phyloP scores from a whole-genome alignment of 352 stramenopile genomes.

The Peronospora belbahrii region DNA sequence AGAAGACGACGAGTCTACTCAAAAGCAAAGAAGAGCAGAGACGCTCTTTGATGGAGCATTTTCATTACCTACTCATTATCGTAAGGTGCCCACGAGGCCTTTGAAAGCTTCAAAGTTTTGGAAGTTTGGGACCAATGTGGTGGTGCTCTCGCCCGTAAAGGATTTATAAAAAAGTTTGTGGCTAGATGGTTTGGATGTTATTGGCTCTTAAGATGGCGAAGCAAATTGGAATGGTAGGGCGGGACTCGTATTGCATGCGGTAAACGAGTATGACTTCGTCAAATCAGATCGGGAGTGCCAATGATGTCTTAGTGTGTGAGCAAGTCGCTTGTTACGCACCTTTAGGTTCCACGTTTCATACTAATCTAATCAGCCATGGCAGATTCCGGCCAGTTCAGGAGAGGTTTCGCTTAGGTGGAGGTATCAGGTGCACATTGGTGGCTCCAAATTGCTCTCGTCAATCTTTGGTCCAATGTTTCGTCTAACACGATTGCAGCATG shows the following conservation, averaged over 20 bases:
- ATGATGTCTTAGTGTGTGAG: constrained; percentile 49
- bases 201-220: constrained; percentile 6
- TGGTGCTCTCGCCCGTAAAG: constrained; percentile 25
- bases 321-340: constrained; percentile 27
- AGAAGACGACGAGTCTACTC: constrained; percentile 5
- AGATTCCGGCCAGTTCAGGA: too few relatives aligned
- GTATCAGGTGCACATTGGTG: too few relatives aligned
- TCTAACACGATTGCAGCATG: constrained; percentile 56
- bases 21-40: constrained; percentile 24
- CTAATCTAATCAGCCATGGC: too few relatives aligned
- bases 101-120: constrained; percentile 71
- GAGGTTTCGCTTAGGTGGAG: too few relatives aligned
- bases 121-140: constrained; percentile 36
- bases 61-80: constrained; percentile 35
- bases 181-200: neutral
- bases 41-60: constrained; percentile 15
- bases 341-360: constrained; percentile 40
- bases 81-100: constrained; percentile 56
- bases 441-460: too few relatives aligned
- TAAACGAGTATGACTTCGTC: constrained; percentile 59
- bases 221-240: too few relatives aligned
- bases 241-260: too few relatives aligned
- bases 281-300: constrained; percentile 26
- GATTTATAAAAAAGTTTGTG: constrained; percentile 15
- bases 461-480: too few relatives aligned